Conservation (phyloP, 2,329 filamentous ascomycete genomes). For the Sphaerulina musiva region DNA sequence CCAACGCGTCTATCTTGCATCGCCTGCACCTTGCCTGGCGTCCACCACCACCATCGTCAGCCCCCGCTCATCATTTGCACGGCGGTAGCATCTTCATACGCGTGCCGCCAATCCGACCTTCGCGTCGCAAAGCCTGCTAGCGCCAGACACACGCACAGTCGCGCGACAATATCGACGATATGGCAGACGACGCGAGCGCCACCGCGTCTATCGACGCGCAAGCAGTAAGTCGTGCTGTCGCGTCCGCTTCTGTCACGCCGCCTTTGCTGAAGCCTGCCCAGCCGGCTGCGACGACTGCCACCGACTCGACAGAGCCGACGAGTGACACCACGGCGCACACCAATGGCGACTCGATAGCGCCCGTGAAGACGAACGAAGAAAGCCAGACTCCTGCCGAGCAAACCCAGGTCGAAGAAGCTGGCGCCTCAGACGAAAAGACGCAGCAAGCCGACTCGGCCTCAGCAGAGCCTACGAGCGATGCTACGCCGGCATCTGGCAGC, state of each 20-base stretch:
- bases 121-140: conserved; percentile 24
- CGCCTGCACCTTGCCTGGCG: conserved; percentile 13
- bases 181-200: conserved; percentile 30
- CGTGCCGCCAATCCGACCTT: conserved; percentile 16
- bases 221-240: conserved; percentile 22
- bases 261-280: conserved; percentile 23
- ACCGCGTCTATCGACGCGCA: conserved; percentile 26
- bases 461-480: conserved; percentile 18
- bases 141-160: conserved; percentile 9
- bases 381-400: conserved; percentile 26
- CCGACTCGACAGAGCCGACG: conserved; percentile 15
- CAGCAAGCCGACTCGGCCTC: conserved; percentile 21
- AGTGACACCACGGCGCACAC: conserved; percentile 15
- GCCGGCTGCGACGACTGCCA: conserved; percentile 16
- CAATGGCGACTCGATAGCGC: conserved; percentile 22
- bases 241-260: conserved; percentile 11
- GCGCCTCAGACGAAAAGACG: conserved; percentile 23
- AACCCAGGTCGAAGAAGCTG: conserved; percentile 24
- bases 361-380: conserved; percentile 23
- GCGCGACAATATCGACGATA: conserved; percentile 18
- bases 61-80: conserved; percentile 11
- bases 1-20: conserved; percentile 19
- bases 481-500: conserved; percentile 23
- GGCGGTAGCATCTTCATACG: conserved; percentile 13
- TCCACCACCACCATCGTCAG: conserved; percentile 3